A percentile compares a stretch with the other conserved stretches of the same genome.
phyloP scores from a whole-genome alignment of 768 basidiomycete species.

The Collybiopsis luxurians region DNA sequence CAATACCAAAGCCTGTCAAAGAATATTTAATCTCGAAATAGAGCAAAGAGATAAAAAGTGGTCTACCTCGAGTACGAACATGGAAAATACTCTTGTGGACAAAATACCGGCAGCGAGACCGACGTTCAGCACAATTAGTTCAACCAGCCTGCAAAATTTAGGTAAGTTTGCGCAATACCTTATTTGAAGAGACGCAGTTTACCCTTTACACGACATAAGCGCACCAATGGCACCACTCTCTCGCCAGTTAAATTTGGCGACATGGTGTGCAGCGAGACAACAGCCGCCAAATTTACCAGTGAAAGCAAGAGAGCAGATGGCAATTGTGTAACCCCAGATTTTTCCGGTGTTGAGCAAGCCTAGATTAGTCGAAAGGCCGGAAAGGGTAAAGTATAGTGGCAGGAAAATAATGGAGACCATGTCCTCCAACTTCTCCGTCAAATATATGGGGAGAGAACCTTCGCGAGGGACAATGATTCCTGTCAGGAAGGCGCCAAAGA shows the following conservation, averaged over 20 bases:
- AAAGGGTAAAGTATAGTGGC: constrained; percentile 92
- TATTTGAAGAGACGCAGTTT: constrained; percentile 12
- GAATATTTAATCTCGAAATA: too few relatives aligned
- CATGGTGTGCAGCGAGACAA: constrained; percentile 57
- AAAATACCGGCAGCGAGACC: constrained; percentile 82
- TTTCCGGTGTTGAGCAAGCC: constrained; percentile 75
- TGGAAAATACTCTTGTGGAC: constrained; percentile 78
- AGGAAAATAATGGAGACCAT: constrained; percentile 89
- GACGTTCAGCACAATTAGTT: constrained; percentile 95
- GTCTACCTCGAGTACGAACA: constrained; percentile 78
- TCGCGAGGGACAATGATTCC: constrained; percentile 85
- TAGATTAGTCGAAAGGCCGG: constrained; percentile 87
- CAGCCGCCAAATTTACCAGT: constrained; percentile 89
- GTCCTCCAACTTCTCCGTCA: constrained; percentile 98
- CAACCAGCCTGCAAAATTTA: constrained; percentile 61
- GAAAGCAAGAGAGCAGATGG: constrained; percentile 78
- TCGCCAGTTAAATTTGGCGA: constrained; percentile 75
- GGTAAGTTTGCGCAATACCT: background rate
- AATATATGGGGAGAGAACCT: constrained; percentile 77
- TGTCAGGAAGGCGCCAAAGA: constrained; percentile 87
- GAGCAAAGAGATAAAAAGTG: too few relatives aligned
- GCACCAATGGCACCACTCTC: constrained; percentile 85
- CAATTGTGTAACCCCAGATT: constrained; percentile 87
- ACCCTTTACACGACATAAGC: constrained; percentile 97
- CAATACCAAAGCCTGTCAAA: constrained; percentile 52